phyloP scores from a whole-genome alignment of 371 early-diverging fungal species.

The Coemansia sp. region DNA sequence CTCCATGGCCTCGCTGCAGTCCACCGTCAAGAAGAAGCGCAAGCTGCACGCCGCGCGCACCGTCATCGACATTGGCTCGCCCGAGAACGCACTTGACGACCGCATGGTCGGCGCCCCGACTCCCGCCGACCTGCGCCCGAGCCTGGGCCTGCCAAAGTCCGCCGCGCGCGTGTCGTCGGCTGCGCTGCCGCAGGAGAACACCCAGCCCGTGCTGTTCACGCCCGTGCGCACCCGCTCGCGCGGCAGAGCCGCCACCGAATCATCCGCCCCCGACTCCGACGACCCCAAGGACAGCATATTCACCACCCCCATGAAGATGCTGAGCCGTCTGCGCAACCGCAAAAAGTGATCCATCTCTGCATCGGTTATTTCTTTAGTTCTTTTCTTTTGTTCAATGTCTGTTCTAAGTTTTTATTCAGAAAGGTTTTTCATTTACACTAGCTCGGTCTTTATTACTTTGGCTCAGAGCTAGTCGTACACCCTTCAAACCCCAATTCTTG shows the following conservation, averaged over 20 bases:
- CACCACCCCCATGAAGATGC: constrained; percentile 48
- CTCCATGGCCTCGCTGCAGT: constrained; percentile 9
- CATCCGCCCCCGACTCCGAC: neutral
- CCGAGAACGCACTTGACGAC: constrained; percentile 11
- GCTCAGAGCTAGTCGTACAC: too few relatives aligned
- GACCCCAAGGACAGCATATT: constrained; percentile 32
- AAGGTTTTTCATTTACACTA: too few relatives aligned
- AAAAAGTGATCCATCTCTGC: constrained; percentile 20
- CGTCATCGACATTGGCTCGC: constrained; percentile 16
- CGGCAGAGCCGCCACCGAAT: constrained; percentile 1
- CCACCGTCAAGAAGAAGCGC: constrained; percentile 45
- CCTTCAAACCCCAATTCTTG: too few relatives aligned
- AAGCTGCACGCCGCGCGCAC: constrained; percentile 29
- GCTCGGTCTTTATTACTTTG: too few relatives aligned
- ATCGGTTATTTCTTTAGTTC: neutral
- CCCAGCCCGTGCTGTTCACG: constrained; percentile 40
- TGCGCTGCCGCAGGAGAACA: constrained; percentile 21
- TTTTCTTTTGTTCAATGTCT: neutral
- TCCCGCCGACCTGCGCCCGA: neutral
- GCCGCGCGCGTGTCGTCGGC: neutral
- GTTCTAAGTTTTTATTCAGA: too few relatives aligned
- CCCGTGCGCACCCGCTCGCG: constrained; percentile 31
- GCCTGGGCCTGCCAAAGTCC: neutral
- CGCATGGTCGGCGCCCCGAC: constrained; percentile 9
- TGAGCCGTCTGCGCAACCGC: constrained; percentile 41